A percentile compares a stretch with the other conserved stretches of the same genome.
phyloP scores from a whole-genome alignment of 2,329 filamentous ascomycete species.

The Aspergillus hortae region DNA sequence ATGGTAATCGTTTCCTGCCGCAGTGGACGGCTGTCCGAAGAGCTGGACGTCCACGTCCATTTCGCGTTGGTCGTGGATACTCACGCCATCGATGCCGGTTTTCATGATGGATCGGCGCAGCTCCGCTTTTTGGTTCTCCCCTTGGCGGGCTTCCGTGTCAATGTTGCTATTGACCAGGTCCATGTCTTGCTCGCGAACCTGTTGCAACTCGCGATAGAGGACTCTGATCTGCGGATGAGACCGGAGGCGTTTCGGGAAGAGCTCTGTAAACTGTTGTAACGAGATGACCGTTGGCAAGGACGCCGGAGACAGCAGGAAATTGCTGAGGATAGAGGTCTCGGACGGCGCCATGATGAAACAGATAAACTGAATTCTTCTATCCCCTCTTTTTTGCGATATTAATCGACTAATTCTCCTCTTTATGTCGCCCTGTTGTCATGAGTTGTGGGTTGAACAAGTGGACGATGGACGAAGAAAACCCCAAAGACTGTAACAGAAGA shows the following conservation, averaged over 20 bases:
- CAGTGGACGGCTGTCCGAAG: constrained; percentile 49
- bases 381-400: not conserved
- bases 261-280: constrained; percentile 68
- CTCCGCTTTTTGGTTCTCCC: constrained; percentile 36
- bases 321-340: constrained; percentile 70
- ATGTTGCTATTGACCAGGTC: constrained; percentile 61
- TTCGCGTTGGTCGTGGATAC: constrained; percentile 34
- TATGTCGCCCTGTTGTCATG: not conserved
- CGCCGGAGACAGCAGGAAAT: constrained; percentile 75
- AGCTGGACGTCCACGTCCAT: constrained; percentile 54
- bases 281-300: constrained; percentile 70
- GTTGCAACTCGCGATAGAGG: constrained; percentile 76
- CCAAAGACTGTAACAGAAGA: not conserved
- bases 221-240: constrained; percentile 63
- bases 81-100: constrained; percentile 32
- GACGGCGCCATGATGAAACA: constrained; percentile 61
- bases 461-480: not conserved
- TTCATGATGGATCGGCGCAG: constrained; percentile 31
- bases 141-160: constrained; percentile 34
- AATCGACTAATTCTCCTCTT: not conserved
- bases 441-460: not conserved
- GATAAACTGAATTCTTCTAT: not conserved
- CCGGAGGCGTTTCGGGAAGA: constrained; percentile 68
- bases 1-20: constrained; percentile 49
- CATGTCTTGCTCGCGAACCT: constrained; percentile 65